A percentile compares a stretch with the other conserved stretches of the same genome.
Evolutionary conservation across 352 stramenopile species (phyloP).

Genomic region (Phytophthora uliginosa): DNA sequence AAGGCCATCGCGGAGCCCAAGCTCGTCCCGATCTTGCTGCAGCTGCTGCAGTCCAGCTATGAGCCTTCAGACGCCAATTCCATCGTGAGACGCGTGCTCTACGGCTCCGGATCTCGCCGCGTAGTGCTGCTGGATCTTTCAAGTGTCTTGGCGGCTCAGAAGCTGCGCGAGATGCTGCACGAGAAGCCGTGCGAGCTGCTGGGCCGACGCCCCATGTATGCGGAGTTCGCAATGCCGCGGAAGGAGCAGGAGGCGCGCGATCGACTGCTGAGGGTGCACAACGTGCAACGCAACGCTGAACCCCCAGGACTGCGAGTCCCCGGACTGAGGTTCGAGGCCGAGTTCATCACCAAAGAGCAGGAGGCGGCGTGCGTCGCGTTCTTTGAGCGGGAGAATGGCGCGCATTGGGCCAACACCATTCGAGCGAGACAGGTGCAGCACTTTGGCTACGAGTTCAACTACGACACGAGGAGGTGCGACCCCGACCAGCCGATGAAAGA

Average conservation of each 20-base stretch:
- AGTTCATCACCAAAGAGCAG: slow-evolving; percentile 76
- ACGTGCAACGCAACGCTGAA: slow-evolving; percentile 62
- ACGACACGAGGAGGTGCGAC: slow-evolving; percentile 81
- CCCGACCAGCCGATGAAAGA: slow-evolving; percentile 52
- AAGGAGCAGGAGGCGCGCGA: slow-evolving; percentile 79
- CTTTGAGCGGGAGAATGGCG: slow-evolving; percentile 67
- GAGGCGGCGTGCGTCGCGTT: slow-evolving; percentile 62
- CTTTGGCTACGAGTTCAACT: slow-evolving; percentile 92
- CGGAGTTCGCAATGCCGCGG: slow-evolving; percentile 74
- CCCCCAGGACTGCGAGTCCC: slow-evolving; percentile 55
- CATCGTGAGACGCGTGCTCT: slow-evolving; percentile 60
- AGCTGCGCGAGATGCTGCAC: slow-evolving; percentile 61
- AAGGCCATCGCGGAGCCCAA: slow-evolving; percentile 53
- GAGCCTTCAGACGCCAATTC: slow-evolving; percentile 3
- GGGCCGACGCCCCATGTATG: slow-evolving; percentile 70
- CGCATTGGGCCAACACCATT: slow-evolving; percentile 76
- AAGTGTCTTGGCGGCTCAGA: slow-evolving; percentile 13
- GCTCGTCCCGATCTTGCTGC: slow-evolving; percentile 60
- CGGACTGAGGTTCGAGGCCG: slow-evolving; percentile 63
- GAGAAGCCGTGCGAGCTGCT: slow-evolving; percentile 69
- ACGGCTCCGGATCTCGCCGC: slow-evolving; percentile 63
- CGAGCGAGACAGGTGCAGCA: slow-evolving; percentile 90
- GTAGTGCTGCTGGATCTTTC: slow-evolving; percentile 59
- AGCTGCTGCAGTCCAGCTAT: slow-evolving; percentile 29
- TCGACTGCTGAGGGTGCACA: slow-evolving; percentile 62